Percentiles rank a stretch among this genome's conserved stretches.
Evolutionary conservation across 2,329 filamentous ascomycete species (phyloP).

Genomic region (Aureobasidium lini): DNA sequence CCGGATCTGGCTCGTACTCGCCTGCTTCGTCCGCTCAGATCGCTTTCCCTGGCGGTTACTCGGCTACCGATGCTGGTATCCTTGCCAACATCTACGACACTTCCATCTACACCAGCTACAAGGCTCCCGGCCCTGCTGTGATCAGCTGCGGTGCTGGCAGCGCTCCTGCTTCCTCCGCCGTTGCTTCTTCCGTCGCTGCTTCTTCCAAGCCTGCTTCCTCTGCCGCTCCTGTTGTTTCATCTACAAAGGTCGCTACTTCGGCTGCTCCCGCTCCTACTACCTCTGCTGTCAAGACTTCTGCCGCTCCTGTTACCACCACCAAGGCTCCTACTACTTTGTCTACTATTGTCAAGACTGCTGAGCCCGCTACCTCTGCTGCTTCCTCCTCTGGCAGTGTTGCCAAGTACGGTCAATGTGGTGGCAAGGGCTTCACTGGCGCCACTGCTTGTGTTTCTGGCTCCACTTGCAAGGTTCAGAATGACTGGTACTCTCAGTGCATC

Average conservation of each 20-base stretch:
- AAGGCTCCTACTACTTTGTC: constrained; percentile 2
- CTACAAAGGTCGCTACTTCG: background rate
- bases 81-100: constrained; percentile 18
- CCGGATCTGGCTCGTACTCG: constrained; percentile 10
- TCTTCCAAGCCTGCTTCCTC: constrained; percentile 14
- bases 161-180: constrained; percentile 1
- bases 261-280: constrained; percentile 17
- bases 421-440: constrained; percentile 28
- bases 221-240: constrained; percentile 17
- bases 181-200: background rate
- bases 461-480: constrained; percentile 28
- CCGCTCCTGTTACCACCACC: background rate
- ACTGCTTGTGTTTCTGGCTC: constrained; percentile 29
- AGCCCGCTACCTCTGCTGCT: constrained; percentile 5
- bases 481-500: constrained; percentile 33
- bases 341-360: background rate
- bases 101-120: constrained; percentile 28
- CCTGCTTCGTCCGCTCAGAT: constrained; percentile 3
- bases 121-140: constrained; percentile 36
- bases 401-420: constrained; percentile 28
- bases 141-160: constrained; percentile 21
- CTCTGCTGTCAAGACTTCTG: background rate
- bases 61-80: constrained; percentile 17
- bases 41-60: constrained; percentile 18
- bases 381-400: background rate